Conservation (phyloP, 2,329 filamentous ascomycete species). For the Diaporthe aspalathi region DNA sequence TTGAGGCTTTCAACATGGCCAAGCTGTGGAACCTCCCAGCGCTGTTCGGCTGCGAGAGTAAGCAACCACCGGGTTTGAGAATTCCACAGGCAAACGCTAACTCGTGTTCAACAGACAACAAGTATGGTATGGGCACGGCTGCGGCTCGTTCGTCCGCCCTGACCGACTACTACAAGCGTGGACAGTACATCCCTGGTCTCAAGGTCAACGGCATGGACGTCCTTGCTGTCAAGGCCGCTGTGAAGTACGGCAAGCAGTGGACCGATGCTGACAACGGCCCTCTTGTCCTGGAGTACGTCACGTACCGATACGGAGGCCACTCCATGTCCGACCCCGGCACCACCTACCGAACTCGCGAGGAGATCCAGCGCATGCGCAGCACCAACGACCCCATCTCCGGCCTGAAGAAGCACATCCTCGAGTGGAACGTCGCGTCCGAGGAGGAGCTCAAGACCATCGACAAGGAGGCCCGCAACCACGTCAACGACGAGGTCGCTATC, state of each 20-base stretch:
- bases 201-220: conserved; percentile 99
- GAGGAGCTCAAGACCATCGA: conserved; percentile 97
- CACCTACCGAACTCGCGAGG: conserved; percentile 98
- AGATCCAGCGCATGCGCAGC: conserved; percentile 99
- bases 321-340: conserved; percentile 99
- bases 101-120: conserved; percentile 81
- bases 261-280: conserved; percentile 86
- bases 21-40: conserved; percentile 98
- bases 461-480: conserved; percentile 87
- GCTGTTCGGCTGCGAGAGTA: conserved; percentile 98
- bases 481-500: conserved; percentile 89
- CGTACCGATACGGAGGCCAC: conserved; percentile 99
- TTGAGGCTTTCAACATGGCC: conserved; percentile 99
- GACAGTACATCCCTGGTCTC: conserved; percentile 98
- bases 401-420: conserved; percentile 96
- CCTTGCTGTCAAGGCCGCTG: conserved; percentile 95
- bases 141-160: conserved; percentile 93
- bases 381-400: conserved; percentile 99
- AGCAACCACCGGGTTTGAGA: conserved; percentile 52
- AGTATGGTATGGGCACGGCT: conserved; percentile 99
- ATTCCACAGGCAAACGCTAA: not conserved
- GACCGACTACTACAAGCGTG: conserved; percentile 99
- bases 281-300: conserved; percentile 97
- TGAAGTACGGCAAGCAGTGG: conserved; percentile 93
- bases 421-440: conserved; percentile 92